Evolutionary conservation across 2,329 filamentous ascomycete genomes (phyloP), one percentile per base, ranked within the genome.

Genomic region (Pezicula neosporulosa): DNA sequence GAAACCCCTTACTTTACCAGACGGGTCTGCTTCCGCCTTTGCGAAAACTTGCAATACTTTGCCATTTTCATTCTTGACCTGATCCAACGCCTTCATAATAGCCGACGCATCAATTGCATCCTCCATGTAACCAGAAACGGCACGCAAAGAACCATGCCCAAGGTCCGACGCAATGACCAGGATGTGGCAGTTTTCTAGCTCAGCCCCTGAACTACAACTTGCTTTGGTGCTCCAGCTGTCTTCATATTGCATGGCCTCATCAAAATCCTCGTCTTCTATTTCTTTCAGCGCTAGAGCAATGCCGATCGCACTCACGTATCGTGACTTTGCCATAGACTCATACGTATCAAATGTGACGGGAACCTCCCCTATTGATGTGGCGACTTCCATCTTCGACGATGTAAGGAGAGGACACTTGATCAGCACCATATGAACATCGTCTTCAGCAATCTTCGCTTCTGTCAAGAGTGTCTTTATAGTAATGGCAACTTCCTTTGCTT

Each of bases 321-420:
- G 57, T 10, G 65, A 68, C 54, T 60, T 62, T 21, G 65, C 64
- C 64, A 68, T 68, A 13, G 63, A 65, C 47, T 67, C 59, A 45
- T 68, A 68, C 3, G 64, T 67, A 47, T 67, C 63, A 5, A 56
- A 58, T 5, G 64, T 66, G 27, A 63, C 41, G 3, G 64, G 58
- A 47, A 42, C 48, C 21, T 54, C 55, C 2, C 58, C 57, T 8
- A 49, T 43, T 6, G 55, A 56, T 18, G 58, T 57, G 44, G 63
- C 63, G 19, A 50, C 51, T 41, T 61, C 56, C 15, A 65, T 50
- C 51, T 66, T 67, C 30, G 42, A 48, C 18, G 62, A 63, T 4
- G 63, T 66, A 19, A 68, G 55, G 19, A 67, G 58, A 50, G 64
- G 64, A 56, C 63, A 63, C 51, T 65, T 64, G 49, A 63, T 56